A percentile compares a stretch with the other conserved stretches of the same genome.
Conservation (phyloP, 495 filamentous ascomycete genomes). For the Lasiosphaeriaceae sp. region DNA sequence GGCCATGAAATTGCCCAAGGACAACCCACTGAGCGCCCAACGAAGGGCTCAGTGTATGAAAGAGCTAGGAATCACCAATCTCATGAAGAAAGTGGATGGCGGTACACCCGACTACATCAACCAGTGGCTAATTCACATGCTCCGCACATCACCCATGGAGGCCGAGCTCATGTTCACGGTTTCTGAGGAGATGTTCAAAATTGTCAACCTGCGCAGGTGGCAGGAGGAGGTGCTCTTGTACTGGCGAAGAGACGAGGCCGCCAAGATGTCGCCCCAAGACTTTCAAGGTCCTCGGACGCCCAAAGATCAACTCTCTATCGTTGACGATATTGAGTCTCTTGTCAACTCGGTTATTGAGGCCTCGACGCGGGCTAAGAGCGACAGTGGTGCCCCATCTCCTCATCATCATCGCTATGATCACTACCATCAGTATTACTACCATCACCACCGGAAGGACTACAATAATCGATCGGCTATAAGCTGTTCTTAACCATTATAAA, state of each 20-base stretch:
- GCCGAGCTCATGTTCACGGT: constrained; percentile 38
- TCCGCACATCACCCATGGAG: constrained; percentile 42
- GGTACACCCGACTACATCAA: constrained; percentile 42
- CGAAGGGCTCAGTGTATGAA: constrained; percentile 26
- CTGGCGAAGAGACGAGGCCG: constrained; percentile 40
- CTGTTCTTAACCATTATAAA: background rate
- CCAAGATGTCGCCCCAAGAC: constrained; percentile 15
- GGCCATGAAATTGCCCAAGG: constrained; percentile 20
- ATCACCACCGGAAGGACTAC: too few relatives aligned
- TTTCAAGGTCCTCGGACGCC: constrained; percentile 24
- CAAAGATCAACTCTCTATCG: constrained; percentile 11
- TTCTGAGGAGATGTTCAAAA: constrained; percentile 28
- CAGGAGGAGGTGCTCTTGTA: constrained; percentile 42
- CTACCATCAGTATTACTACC: background rate
- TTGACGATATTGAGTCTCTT: constrained; percentile 2
- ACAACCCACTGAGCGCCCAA: constrained; percentile 17
- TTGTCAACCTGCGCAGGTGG: constrained; percentile 39
- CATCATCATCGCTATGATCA: background rate
- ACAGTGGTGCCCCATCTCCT: background rate
- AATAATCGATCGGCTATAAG: background rate
- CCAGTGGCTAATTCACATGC: constrained; percentile 44
- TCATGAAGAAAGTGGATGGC: constrained; percentile 28
- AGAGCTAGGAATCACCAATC: constrained; percentile 29
- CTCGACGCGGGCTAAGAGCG: constrained; percentile 7
- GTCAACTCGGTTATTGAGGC: constrained; percentile 17